A percentile compares a stretch with the other conserved stretches of the same genome.
Evolutionary conservation across 2,329 filamentous ascomycete species (phyloP).

Genomic region (Fusarium secorum): DNA sequence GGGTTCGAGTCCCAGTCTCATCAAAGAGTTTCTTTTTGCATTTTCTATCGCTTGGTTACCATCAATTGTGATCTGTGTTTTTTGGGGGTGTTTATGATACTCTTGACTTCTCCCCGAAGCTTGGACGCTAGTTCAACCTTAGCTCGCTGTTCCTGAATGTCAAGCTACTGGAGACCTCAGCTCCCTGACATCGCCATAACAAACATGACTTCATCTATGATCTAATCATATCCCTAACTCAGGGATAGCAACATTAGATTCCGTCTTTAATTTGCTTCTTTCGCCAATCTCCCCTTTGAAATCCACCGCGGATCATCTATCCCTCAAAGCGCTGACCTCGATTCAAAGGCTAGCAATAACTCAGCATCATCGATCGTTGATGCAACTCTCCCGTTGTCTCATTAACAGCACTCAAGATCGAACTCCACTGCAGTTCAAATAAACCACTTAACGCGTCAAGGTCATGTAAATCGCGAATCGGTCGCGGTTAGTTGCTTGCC

Average conservation of each 20-base stretch:
- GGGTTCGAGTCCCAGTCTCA: conserved; percentile 44
- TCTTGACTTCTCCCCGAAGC: background rate
- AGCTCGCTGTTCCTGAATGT: background rate
- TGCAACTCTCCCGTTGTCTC: conserved; percentile 9
- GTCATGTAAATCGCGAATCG: background rate
- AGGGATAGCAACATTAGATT: background rate
- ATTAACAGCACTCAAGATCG: conserved; percentile 5
- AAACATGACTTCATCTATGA: conserved; percentile 17
- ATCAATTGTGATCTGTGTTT: accelerated
- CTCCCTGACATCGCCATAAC: background rate
- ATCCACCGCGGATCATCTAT: background rate
- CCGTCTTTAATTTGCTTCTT: conserved; percentile 8
- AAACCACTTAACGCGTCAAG: background rate
- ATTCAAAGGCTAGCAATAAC: background rate
- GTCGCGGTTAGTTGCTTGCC: background rate
- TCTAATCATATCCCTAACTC: background rate
- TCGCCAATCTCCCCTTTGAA: background rate
- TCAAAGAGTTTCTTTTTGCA: conserved; percentile 21
- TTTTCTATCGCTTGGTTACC: background rate
- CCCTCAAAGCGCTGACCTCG: conserved; percentile 5
- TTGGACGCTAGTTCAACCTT: background rate
- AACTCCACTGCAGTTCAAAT: background rate
- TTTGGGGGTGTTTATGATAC: background rate
- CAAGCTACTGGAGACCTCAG: accelerated
- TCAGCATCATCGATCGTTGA: conserved; percentile 23